Base-by-base conservation (phyloP, 306 rosid genomes). In the Nissolia schottii region DNA sequence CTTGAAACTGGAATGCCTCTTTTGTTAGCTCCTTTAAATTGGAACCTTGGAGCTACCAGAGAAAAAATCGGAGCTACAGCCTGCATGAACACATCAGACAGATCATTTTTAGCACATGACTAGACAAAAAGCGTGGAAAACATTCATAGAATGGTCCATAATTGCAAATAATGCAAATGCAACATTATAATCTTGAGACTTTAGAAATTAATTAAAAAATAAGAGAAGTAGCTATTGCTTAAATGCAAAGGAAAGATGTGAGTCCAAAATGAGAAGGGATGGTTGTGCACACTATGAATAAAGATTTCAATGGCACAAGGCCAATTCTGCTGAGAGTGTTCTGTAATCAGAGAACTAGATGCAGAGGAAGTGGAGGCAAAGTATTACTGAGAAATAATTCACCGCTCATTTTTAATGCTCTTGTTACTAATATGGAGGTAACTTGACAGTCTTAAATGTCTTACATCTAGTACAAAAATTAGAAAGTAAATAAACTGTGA, bases 1-100 rank as follows among this genome's bases (percentile, higher is more conserved):
- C 99, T 85, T 0, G 99, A 84, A 76, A 95, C 99, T 40, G 99
- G 99, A 81, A 95, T 95, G 54, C 99, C 99, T 87, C 93, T 84
- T 76, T 89, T 95, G 89, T 95, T 91, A 29, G 99, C 97, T 54
- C 99, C 99, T 80, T 95, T 95, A 25, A 95, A 88, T 84, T 95
- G 99, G 76, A 85, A 85, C 86, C 70, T 91, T 0, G 99, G 99
- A 70, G 79, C 92, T 14, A 95, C 88, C 79, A 95, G 57, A 40
- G 99, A 95, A 66, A 91, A 85, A 11, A 95, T 9, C 18, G 99
- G 99, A 75, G 99, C 97, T 57, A 91, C 80, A 53, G 97, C 96
- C 99, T 95, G 84, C 67, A 70, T 38, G 28, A 67, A 48, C 28
- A 68, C 59, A 73, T 15, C 61, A 73, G 18, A 31, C 3, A 57